Conservation (phyloP, 1,284 basidiomycete genomes). For the Meira nashicola region DNA sequence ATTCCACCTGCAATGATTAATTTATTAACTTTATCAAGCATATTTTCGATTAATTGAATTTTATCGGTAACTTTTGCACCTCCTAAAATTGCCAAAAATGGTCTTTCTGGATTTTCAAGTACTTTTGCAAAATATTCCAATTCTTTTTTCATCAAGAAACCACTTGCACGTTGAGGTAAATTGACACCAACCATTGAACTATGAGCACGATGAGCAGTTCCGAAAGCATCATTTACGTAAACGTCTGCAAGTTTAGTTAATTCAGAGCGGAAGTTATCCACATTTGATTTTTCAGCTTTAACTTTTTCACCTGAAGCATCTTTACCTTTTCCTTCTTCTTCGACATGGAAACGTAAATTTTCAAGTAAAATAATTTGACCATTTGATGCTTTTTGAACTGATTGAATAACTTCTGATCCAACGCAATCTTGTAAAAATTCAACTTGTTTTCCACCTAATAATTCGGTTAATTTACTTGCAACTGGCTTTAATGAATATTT, state of each 20-base stretch:
- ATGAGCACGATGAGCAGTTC: slow-evolving; percentile 95
- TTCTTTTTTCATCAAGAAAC: slow-evolving; percentile 98
- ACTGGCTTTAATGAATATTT: slow-evolving; percentile 93
- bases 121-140: slow-evolving; percentile 98
- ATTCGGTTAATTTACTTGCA: slow-evolving; percentile 56
- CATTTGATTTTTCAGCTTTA: slow-evolving; percentile 79
- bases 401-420: slow-evolving; percentile 72
- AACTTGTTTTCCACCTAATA: slow-evolving; percentile 55
- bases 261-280: slow-evolving; percentile 76
- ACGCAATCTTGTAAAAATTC: slow-evolving; percentile 83
- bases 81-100: slow-evolving; percentile 96
- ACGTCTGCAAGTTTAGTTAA: slow-evolving; percentile 91
- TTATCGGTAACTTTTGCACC: slow-evolving; percentile 99
- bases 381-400: slow-evolving; percentile 66
- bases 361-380: slow-evolving; percentile 89
- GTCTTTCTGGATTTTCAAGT: slow-evolving; percentile 85
- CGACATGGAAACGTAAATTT: slow-evolving; percentile 96
- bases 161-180: slow-evolving; percentile 85
- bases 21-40: slow-evolving; percentile 97
- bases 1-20: slow-evolving; percentile 97
- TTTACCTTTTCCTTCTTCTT: slow-evolving; percentile 92
- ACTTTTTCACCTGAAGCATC: slow-evolving; percentile 87
- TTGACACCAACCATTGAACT: slow-evolving; percentile 97
- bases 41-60: slow-evolving; percentile 97
- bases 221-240: slow-evolving; percentile 98